These are phyloP conservation scores for Lycium ferocissimum DNA, from an alignment of 257 asterid genomes.

Conservation along the genomic window DNA sequence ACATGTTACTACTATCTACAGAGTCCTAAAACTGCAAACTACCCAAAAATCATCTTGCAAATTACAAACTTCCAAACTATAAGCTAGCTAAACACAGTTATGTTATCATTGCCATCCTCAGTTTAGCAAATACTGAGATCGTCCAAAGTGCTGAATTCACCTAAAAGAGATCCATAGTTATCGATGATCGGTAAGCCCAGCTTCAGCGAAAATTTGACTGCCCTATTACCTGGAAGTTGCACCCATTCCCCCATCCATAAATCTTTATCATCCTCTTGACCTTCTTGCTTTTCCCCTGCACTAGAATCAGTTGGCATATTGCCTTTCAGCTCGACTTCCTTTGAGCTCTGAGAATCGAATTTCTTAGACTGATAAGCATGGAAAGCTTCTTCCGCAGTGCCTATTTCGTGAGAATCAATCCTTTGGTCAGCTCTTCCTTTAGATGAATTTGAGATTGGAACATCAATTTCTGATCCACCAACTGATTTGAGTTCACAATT, in stretches of 20 bases:
- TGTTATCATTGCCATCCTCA: background rate
- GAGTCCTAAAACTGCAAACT: background rate
- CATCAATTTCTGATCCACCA: background rate
- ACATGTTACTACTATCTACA: background rate
- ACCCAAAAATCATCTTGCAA: background rate
- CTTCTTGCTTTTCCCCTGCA: background rate
- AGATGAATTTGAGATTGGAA: background rate
- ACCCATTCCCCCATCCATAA: background rate
- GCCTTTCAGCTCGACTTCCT: background rate
- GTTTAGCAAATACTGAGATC: background rate
- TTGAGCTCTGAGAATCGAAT: background rate
- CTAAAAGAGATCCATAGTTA: slow-evolving; percentile 22
- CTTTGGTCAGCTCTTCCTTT: background rate
- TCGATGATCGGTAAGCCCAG: slow-evolving; percentile 25
- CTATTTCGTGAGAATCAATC: background rate
- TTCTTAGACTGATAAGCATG: background rate
- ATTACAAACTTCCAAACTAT: background rate
- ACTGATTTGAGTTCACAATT: background rate
- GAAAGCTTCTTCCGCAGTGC: background rate
- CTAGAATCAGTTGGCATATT: background rate
- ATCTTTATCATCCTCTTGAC: background rate
- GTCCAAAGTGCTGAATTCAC: background rate
- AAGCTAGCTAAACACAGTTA: background rate
- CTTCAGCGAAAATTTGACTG: background rate
- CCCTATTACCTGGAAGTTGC: slow-evolving; percentile 10